phyloP scores from a whole-genome alignment of 768 basidiomycete genomes.

The Suillus alpinus region DNA sequence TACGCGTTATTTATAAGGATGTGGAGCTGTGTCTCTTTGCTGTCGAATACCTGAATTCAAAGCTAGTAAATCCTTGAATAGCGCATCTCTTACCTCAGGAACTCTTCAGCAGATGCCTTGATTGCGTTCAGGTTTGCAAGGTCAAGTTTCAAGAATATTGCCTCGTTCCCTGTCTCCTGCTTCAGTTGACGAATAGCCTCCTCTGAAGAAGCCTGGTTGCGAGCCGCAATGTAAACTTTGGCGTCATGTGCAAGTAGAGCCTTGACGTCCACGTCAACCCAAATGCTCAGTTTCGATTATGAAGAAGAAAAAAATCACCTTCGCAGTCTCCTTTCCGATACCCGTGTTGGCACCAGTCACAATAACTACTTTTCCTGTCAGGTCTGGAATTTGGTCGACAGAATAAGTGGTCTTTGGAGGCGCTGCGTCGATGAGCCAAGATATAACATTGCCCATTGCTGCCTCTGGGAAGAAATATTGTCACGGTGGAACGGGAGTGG shows the following conservation, averaged over 20 bases:
- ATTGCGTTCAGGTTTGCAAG: conserved; percentile 33
- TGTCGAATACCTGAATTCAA: conserved; percentile 9
- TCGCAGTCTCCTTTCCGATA: conserved; percentile 28
- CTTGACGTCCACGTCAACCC: conserved; percentile 3
- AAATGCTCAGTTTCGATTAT: background rate
- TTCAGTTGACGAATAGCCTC: conserved; percentile 31
- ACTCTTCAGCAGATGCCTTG: conserved; percentile 34
- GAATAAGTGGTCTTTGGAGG: conserved; percentile 27
- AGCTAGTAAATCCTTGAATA: background rate
- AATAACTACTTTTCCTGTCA: conserved; percentile 31
- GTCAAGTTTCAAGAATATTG: conserved; percentile 35
- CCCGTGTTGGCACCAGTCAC: conserved; percentile 35
- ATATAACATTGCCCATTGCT: conserved; percentile 7
- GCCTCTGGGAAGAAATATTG: background rate
- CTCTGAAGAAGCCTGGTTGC: conserved; percentile 22
- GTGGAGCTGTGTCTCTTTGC: conserved; percentile 44
- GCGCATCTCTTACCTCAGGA: conserved; percentile 15
- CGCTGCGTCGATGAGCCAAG: conserved; percentile 10
- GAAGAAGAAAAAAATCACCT: background rate
- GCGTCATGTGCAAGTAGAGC: conserved; percentile 30
- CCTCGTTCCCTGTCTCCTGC: conserved; percentile 29
- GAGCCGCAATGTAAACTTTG: conserved; percentile 35
- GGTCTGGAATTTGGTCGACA: conserved; percentile 31
- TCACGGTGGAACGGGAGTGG: background rate
- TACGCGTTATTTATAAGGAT: conserved; percentile 52